Base-by-base conservation (phyloP, 2,329 filamentous ascomycete species). In the Cladorrhinum sp. region DNA sequence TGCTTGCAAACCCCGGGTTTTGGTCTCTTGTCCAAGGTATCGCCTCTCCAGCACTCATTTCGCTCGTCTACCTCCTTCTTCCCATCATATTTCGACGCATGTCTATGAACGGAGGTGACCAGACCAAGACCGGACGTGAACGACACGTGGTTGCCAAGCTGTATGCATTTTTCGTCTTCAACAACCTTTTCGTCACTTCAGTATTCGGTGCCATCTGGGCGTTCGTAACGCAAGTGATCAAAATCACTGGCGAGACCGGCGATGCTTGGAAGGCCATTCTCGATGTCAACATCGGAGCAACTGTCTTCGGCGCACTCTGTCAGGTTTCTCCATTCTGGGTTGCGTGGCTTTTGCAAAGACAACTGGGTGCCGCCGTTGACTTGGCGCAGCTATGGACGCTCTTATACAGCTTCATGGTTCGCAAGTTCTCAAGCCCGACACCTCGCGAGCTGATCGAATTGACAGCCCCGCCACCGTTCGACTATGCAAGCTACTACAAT, bases 401-500 rank as follows among this genome's bases (percentile, higher is more conserved):
- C 57, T 79, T 89, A n/a, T 90, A 88, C 81, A 89, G 91, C 63
- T 96, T 92, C 71, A 90, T 95, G 73, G 85, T 88, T 64, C 88
- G 92, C 72, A 94, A 88, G 59, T 95, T 97, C 69, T 84, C 91
- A 24, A 89, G 86, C 63, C 94, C 94, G 2, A 98, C 95, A 2
- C 95, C 95, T 4, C 84, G 95, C 67, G 89, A 96, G 73, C 80
- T 95, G 67, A 98, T 98, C 67, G 91, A 96, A 73, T 85, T 95
- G 71, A 96, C 93, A 0, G 95, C 95, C 2, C 95, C 95, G 1
- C 93, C 91, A 1, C 81, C 91, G 0, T 97, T 99, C 73, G 93
- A 98, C 68, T 98, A 97, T 71, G 92, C 95, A 61, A 92, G 86
- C 68, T 98, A 98, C 77, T 99, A 97, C 82, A 98, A 97, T 75